A percentile compares a stretch with the other conserved stretches of the same genome.
Conservation (phyloP, 768 basidiomycete genomes). For the Termitomyces titanicus region DNA sequence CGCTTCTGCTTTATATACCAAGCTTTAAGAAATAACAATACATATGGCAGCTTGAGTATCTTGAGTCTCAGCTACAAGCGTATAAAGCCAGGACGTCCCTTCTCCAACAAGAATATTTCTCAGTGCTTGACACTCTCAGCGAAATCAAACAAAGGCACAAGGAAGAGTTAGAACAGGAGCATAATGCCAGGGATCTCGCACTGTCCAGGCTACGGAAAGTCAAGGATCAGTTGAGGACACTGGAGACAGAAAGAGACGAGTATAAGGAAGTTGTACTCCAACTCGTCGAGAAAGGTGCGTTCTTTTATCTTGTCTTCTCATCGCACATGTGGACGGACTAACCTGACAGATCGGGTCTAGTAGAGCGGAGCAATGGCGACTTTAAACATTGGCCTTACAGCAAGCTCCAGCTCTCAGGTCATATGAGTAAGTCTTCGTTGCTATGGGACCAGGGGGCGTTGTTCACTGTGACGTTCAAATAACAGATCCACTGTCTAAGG, state of each 20-base stretch:
- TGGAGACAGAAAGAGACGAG: conserved; percentile 42
- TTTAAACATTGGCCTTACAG: conserved; percentile 41
- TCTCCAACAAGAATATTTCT: conserved; percentile 14
- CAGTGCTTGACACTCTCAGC: conserved; percentile 16
- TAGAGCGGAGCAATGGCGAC: conserved; percentile 39
- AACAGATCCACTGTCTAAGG: not conserved
- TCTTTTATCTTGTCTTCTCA: not conserved
- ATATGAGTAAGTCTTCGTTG: conserved; percentile 31
- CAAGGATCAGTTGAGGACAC: not conserved
- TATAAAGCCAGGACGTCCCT: conserved; percentile 16
- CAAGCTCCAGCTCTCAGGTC: conserved; percentile 33
- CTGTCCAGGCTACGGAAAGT: conserved; percentile 5
- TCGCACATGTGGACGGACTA: not conserved
- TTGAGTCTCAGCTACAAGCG: conserved; percentile 20
- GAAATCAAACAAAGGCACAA: not conserved
- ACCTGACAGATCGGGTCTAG: conserved; percentile 2
- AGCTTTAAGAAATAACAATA: not conserved
- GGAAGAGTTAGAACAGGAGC: conserved; percentile 11
- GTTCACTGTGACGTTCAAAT: not conserved
- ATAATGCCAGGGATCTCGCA: not conserved
- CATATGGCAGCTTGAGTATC: conserved; percentile 13
- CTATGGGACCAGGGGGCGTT: not conserved
- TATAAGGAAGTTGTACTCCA: conserved; percentile 41
- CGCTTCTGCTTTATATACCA: not conserved
- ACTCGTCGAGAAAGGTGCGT: conserved; percentile 50